Percentiles rank a stretch among this genome's conserved stretches.
phyloP scores from a whole-genome alignment of 179 eudicot species.

The Corrigiola litoralis region DNA sequence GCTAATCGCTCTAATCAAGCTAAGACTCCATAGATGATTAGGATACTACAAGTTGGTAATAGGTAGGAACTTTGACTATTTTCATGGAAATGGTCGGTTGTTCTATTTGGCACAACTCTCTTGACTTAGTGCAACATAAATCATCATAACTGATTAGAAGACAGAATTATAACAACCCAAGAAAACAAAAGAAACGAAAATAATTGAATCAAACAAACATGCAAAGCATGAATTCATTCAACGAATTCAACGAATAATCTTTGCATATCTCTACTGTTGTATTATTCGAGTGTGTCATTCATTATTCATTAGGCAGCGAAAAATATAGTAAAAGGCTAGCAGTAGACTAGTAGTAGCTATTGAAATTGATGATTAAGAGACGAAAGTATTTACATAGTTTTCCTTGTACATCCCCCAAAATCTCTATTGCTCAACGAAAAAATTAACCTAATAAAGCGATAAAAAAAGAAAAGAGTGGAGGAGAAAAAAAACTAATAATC shows the following conservation, averaged over 20 bases:
- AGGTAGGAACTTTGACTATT: conserved; percentile 7
- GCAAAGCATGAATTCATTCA: too few species aligned
- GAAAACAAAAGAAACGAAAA: too few species aligned
- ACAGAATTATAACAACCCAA: not conserved
- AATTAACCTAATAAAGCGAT: not conserved
- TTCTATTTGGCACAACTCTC: conserved; percentile 21
- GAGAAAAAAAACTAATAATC: conserved; percentile 1
- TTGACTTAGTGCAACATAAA: not conserved
- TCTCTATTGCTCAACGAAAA: conserved; percentile 1
- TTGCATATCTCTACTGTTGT: too few species aligned
- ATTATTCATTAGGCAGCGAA: too few species aligned
- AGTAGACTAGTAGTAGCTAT: not conserved
- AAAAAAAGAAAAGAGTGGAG: not conserved
- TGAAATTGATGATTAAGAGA: not conserved
- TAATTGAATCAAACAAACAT: too few species aligned
- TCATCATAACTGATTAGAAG: not conserved
- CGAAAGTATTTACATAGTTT: conserved; percentile 25
- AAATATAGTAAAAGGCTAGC: not conserved
- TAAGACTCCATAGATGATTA: not conserved
- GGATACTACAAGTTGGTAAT: not conserved
- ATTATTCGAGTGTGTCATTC: too few species aligned
- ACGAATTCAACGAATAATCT: too few species aligned
- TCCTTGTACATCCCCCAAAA: conserved; percentile 26
- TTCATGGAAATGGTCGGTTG: conserved; percentile 5
- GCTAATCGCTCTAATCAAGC: not conserved